phyloP scores from a whole-genome alignment of 192 early-diverging fungal genomes.

The Tieghemiomyces parasiticus region DNA sequence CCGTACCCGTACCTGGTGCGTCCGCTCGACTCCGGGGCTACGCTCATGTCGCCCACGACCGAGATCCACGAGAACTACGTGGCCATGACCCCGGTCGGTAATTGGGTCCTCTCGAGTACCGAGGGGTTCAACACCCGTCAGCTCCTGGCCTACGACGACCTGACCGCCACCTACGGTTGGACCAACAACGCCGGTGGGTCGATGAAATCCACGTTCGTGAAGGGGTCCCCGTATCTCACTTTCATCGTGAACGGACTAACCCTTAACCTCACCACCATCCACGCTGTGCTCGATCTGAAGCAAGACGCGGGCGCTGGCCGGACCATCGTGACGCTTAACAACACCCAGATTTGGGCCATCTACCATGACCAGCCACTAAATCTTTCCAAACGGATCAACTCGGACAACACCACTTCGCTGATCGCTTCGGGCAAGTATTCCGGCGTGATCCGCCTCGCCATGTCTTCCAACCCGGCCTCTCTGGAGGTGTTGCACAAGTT shows the following conservation, averaged over 20 bases:
- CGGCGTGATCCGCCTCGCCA: conserved; percentile 29
- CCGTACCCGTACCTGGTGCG: conserved; percentile 29
- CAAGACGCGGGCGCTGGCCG: conserved; percentile 9
- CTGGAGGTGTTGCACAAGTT: conserved; percentile 26
- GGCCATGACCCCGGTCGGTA: conserved; percentile 15
- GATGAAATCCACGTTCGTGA: conserved; percentile 31
- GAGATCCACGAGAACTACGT: conserved; percentile 6
- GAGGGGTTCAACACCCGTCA: conserved; percentile 7
- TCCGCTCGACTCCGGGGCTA: conserved; percentile 16
- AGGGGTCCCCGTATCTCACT: conserved; percentile 33
- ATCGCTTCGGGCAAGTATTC: conserved; percentile 8
- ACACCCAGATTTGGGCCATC: conserved; percentile 29
- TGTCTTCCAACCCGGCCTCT: conserved; percentile 13
- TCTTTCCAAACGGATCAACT: no score
- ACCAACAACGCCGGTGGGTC: conserved; percentile 5
- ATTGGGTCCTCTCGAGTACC: conserved; percentile 20
- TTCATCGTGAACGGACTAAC: conserved; percentile 20
- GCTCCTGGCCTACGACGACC: conserved; percentile 20
- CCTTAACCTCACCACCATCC: conserved; percentile 21
- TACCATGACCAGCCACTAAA: background rate
- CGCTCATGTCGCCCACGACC: conserved; percentile 22
- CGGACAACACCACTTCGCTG: background rate
- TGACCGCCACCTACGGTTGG: conserved; percentile 29
- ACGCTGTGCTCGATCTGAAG: conserved; percentile 22
- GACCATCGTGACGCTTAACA: conserved; percentile 26